Conservation (phyloP, 148 eudicot species). For the Vaccinium macrocarpon region DNA sequence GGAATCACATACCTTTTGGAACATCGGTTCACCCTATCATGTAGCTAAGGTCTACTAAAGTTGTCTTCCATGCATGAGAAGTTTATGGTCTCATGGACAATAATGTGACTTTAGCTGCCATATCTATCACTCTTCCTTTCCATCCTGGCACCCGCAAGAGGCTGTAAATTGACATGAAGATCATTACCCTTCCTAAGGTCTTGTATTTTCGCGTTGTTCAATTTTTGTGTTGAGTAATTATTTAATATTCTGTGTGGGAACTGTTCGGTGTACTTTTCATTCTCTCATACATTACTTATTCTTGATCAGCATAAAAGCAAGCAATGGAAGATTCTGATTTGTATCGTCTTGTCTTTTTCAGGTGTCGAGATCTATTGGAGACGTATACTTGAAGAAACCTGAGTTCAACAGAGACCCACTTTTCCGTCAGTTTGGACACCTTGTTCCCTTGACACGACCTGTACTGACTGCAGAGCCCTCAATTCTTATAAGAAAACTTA, state of each 20-base stretch:
- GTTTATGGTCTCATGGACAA: constrained; percentile 14
- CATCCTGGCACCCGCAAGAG: constrained; percentile 13
- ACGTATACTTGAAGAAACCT: constrained; percentile 53
- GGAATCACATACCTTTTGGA: constrained; percentile 34
- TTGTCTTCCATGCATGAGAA: constrained; percentile 29
- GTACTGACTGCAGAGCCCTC: constrained; percentile 51
- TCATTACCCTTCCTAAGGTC: constrained; percentile 14
- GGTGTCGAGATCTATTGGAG: constrained; percentile 69
- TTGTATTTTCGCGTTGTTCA: background rate
- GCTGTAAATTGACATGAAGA: constrained; percentile 13
- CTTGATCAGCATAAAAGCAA: constrained; percentile 9
- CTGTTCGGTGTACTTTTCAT: background rate
- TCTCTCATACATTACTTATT: constrained; percentile 24
- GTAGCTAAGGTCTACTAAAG: constrained; percentile 31
- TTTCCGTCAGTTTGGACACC: constrained; percentile 36
- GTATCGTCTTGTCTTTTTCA: constrained; percentile 10
- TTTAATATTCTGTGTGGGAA: constrained; percentile 28
- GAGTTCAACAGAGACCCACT: constrained; percentile 49
- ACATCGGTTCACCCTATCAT: constrained; percentile 28
- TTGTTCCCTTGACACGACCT: constrained; percentile 43
- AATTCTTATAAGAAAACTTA: constrained; percentile 33
- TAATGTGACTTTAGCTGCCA: background rate
- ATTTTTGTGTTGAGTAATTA: background rate
- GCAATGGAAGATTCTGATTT: constrained; percentile 13
- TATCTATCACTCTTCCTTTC: constrained; percentile 7